phyloP scores from a whole-genome alignment of 306 rosid species.

The Prinsepia uniflora region DNA sequence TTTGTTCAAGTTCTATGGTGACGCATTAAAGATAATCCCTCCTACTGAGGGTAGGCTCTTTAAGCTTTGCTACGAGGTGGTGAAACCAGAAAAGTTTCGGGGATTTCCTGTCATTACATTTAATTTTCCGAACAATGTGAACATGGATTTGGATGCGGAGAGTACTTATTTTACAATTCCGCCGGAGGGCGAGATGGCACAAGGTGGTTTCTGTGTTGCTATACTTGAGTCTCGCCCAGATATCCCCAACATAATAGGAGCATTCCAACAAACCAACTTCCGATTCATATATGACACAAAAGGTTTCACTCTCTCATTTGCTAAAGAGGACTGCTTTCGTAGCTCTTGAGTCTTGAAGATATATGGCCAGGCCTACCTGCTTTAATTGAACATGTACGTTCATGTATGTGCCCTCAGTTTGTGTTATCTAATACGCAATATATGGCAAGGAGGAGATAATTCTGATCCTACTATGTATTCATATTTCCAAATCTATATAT shows the following conservation, averaged over 20 bases:
- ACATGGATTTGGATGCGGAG: neutral
- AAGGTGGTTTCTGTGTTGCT: neutral
- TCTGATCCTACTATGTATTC: too few species aligned
- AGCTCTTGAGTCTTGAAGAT: neutral
- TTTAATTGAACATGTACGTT: too few species aligned
- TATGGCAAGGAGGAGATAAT: too few species aligned
- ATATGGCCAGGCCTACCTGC: too few species aligned
- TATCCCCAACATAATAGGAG: neutral
- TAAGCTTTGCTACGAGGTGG: neutral
- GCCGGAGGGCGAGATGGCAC: neutral
- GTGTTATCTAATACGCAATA: too few species aligned
- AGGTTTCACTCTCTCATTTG: neutral
- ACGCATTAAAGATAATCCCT: neutral
- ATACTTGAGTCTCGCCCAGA: neutral
- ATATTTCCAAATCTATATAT: too few species aligned
- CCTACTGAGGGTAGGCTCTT: too few species aligned
- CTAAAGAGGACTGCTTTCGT: neutral
- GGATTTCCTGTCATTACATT: too few species aligned
- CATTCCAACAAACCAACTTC: neutral
- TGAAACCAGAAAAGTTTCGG: neutral
- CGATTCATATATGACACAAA: neutral
- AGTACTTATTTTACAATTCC: neutral
- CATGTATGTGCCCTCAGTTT: too few species aligned
- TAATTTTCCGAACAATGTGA: neutral
- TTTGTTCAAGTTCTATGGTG: neutral